Evolutionary conservation across 306 rosid species (phyloP).

Genomic region (Lathyrus oleraceus): DNA sequence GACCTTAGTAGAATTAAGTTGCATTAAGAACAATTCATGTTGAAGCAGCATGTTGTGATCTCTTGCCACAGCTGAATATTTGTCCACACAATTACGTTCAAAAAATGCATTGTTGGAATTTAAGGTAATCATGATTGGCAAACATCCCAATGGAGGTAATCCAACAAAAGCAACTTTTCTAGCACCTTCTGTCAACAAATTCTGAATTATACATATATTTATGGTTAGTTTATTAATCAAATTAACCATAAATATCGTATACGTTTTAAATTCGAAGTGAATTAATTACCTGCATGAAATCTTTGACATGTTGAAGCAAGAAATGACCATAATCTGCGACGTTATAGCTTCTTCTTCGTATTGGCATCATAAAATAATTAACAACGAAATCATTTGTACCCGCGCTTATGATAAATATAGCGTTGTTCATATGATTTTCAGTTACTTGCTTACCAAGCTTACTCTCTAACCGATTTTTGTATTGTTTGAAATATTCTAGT

Average conservation of each 20-base stretch:
- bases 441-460: conserved; percentile 46
- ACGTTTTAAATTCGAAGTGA: neutral
- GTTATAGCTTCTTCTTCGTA: conserved; percentile 41
- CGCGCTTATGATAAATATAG: conserved; percentile 59
- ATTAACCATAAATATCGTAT: neutral
- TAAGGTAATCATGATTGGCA: conserved; percentile 57
- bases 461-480: conserved; percentile 53
- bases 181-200: conserved; percentile 63
- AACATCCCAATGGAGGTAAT: conserved; percentile 74
- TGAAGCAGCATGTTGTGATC: conserved; percentile 57
- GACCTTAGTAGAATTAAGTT: conserved; percentile 44
- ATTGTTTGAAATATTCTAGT: conserved; percentile 60
- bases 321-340: conserved; percentile 44
- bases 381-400: conserved; percentile 78
- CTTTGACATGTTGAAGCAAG: conserved; percentile 46
- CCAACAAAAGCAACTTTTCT: conserved; percentile 57
- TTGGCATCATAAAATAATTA: conserved; percentile 58
- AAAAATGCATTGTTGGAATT: conserved; percentile 23
- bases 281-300: conserved; percentile 55
- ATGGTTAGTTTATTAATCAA: neutral
- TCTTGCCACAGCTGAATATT: conserved; percentile 53
- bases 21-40: conserved; percentile 46
- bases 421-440: conserved; percentile 48
- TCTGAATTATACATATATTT: conserved; percentile 28
- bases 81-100: conserved; percentile 58